These are phyloP conservation scores for Saccharomyces hybrid DNA, from an alignment of 1,139 yeast species.

Conservation along the genomic window DNA sequence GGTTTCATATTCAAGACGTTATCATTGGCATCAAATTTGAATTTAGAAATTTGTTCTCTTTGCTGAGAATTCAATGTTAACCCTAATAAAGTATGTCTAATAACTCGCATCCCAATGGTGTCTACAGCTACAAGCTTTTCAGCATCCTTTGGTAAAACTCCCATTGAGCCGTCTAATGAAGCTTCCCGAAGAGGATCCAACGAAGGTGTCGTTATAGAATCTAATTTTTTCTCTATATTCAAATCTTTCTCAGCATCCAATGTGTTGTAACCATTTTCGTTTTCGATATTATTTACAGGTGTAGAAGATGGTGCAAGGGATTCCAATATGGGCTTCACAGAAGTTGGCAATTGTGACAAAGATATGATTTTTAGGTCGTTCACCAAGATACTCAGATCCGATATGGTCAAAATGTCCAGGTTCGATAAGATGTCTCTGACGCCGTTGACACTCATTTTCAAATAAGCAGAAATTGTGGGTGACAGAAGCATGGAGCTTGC, in stretches of 20 bases:
- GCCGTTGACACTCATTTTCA: constrained; percentile 22
- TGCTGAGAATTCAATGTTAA: constrained; percentile 34
- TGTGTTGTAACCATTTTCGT: neutral
- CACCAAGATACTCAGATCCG: constrained; percentile 39
- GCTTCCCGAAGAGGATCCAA: constrained; percentile 6
- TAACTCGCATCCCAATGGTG: constrained; percentile 71
- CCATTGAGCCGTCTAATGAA: constrained; percentile 20
- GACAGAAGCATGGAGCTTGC: neutral
- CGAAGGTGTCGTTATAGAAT: neutral
- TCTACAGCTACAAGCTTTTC: constrained; percentile 59
- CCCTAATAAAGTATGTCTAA: constrained; percentile 74
- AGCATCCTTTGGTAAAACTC: constrained; percentile 45
- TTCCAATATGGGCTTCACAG: constrained; percentile 10
- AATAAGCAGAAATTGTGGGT: constrained; percentile 11
- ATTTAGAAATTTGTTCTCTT: constrained; percentile 33
- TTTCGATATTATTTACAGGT: neutral
- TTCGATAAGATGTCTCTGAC: constrained; percentile 45
- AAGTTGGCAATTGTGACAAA: constrained; percentile 20
- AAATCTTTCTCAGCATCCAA: neutral
- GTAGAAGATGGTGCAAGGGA: neutral
- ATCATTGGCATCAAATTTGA: constrained; percentile 35
- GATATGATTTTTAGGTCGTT: constrained; percentile 13
- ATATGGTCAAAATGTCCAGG: constrained; percentile 62
- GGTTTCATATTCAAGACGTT: constrained; percentile 28
- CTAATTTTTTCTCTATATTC: neutral